A percentile compares a stretch with the other conserved stretches of the same genome.
Evolutionary conservation across 129 eudicot genomes (phyloP).

Genomic region (Apium graveolens): DNA sequence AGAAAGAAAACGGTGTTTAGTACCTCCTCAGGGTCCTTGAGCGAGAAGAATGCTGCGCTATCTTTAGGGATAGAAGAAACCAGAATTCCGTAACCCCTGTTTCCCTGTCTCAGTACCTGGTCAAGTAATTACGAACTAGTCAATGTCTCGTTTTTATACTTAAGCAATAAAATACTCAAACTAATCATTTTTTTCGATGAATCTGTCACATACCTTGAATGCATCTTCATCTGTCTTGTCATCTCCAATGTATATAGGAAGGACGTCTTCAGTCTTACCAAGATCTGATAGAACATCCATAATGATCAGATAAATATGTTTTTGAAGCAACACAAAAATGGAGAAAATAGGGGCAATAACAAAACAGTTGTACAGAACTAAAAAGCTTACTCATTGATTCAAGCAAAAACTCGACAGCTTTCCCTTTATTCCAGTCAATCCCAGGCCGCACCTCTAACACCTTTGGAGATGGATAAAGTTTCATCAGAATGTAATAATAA

Average conservation of each 20-base stretch:
- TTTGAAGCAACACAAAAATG: not conserved
- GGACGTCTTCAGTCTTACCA: conserved; percentile 46
- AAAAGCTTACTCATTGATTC: conserved; percentile 57
- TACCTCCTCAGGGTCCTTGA: conserved; percentile 64
- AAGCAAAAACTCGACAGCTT: conserved; percentile 91
- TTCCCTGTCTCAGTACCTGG: conserved; percentile 55
- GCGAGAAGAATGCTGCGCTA: conserved; percentile 50
- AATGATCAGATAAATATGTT: not conserved
- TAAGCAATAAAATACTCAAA: not conserved
- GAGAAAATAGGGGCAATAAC: not conserved
- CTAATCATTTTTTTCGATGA: not conserved
- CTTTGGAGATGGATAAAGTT: conserved; percentile 15
- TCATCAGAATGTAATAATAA: not conserved
- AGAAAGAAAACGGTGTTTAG: not conserved
- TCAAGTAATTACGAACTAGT: not conserved
- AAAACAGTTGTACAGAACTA: not conserved
- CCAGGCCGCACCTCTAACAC: conserved; percentile 95
- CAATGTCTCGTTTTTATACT: not conserved
- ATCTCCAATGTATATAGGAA: conserved; percentile 89
- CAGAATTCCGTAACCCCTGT: conserved; percentile 53
- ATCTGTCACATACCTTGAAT: conserved; percentile 47
- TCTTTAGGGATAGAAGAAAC: conserved; percentile 57
- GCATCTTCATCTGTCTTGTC: conserved; percentile 98
- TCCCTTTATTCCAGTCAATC: conserved; percentile 92
- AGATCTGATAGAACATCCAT: conserved; percentile 35